These are phyloP conservation scores for Lachnellula subtilissima DNA, from an alignment of 2,329 filamentous ascomycete species.

Conservation along the genomic window DNA sequence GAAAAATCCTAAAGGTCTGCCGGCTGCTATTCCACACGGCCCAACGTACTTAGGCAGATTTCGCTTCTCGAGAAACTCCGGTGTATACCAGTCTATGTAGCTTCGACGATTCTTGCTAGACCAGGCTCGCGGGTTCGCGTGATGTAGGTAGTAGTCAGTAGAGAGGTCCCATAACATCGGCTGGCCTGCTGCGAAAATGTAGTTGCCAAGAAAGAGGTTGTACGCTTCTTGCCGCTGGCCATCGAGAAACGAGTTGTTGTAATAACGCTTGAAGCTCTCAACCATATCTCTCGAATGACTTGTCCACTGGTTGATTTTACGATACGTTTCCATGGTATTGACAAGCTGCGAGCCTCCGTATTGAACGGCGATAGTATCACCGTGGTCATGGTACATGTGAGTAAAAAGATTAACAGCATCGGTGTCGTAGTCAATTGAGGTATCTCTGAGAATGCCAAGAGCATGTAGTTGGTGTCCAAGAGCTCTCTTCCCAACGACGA, in stretches of 20 bases:
- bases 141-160: slow-evolving; percentile 95
- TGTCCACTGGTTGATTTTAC: slow-evolving; percentile 98
- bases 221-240: slow-evolving; percentile 98
- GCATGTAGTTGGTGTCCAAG: slow-evolving; percentile 89
- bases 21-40: slow-evolving; percentile 13
- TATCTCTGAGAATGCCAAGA: slow-evolving; percentile 76
- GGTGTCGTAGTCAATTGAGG: slow-evolving; percentile 83
- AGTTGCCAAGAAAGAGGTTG: slow-evolving; percentile 94
- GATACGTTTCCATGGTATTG: slow-evolving; percentile 98
- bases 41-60: slow-evolving; percentile 24
- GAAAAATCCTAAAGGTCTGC: slow-evolving; percentile 47
- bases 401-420: slow-evolving; percentile 96
- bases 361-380: slow-evolving; percentile 95
- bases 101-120: slow-evolving; percentile 56
- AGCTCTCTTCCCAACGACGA: slow-evolving; percentile 92
- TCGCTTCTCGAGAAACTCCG: slow-evolving; percentile 62
- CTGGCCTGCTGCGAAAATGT: slow-evolving; percentile 79
- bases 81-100: slow-evolving; percentile 89
- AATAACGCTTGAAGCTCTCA: slow-evolving; percentile 97
- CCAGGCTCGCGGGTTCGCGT: slow-evolving; percentile 74
- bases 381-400: slow-evolving; percentile 97
- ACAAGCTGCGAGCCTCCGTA: slow-evolving; percentile 97
- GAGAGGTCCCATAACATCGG: slow-evolving; percentile 96
- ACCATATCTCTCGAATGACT: slow-evolving; percentile 98
- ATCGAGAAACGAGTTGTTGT: slow-evolving; percentile 97